These are phyloP conservation scores for Arthrobotrys pseudoclavata DNA, from an alignment of 2,329 filamentous ascomycete genomes.

Conservation along the genomic window DNA sequence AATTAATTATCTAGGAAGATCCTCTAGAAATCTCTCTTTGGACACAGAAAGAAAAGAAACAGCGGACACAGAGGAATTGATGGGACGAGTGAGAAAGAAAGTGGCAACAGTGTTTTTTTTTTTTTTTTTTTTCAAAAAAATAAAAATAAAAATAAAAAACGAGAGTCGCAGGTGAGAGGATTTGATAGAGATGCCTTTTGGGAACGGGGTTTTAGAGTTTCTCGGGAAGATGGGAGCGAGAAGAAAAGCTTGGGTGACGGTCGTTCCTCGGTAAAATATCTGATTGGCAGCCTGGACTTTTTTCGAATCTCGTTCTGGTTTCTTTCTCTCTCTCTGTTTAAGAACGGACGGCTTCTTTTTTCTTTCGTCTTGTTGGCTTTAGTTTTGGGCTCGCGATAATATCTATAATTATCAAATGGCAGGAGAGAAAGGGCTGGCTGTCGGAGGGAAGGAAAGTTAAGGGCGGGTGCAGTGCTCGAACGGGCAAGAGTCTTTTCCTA, in stretches of 20 bases:
- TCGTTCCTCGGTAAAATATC: constrained; percentile 61
- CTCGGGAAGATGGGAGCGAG: constrained; percentile 45
- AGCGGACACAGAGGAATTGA: neutral
- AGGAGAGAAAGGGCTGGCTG: constrained; percentile 16
- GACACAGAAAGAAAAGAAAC: constrained; percentile 9
- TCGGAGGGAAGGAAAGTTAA: constrained; percentile 12
- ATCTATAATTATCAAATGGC: constrained; percentile 21
- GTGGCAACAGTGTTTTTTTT: no score
- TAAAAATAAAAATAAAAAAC: constrained; percentile 8
- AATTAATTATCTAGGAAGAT: neutral
- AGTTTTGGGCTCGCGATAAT: constrained; percentile 2
- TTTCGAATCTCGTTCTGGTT: constrained; percentile 30
- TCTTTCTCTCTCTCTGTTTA: neutral
- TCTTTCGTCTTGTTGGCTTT: neutral
- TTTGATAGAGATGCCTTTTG: constrained; percentile 49
- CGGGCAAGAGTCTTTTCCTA: constrained; percentile 26
- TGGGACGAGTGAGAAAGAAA: constrained; percentile 8
- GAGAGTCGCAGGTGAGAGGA: constrained; percentile 45
- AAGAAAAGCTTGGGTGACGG: constrained; percentile 35
- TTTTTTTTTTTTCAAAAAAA: no score
- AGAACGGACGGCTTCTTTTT: neutral
- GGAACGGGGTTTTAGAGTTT: constrained; percentile 41
- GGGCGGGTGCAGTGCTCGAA: constrained; percentile 32
- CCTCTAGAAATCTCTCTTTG: neutral
- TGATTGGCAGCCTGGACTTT: constrained; percentile 46